Evolutionary conservation across 2,329 filamentous ascomycete genomes (phyloP), one percentile per base, ranked within the genome.

Genomic region (Trichophyton mentagrophytes): DNA sequence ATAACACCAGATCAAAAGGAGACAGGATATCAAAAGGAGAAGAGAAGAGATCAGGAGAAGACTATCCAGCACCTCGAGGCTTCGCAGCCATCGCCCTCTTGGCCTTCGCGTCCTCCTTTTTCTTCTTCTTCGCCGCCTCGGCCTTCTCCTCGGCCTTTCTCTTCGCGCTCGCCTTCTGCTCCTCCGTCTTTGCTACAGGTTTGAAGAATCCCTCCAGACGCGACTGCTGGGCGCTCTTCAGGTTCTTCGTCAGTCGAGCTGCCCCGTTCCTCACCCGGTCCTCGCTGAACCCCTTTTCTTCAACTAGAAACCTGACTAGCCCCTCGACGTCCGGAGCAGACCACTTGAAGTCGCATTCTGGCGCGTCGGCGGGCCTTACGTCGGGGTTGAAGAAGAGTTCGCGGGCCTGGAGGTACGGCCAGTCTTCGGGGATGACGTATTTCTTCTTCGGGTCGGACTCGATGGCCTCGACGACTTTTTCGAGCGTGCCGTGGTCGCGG

Each of bases 141-240:
- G 89, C 80, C 78, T 95, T 95, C 76, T 91, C 89, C 59, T 97
- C 92, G 42, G 93, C 82, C 79, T 97, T 99, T 66, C 93, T 83
- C 82, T 99, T 99, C 69, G 95, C 78, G 47, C 76, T 85, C 60
- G 87, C 86, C 76, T 92, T 88, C 77, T 99, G 86, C 65, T 86
- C 87, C 0, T 91, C 88, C 0, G 91, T 90, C 79, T 92, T 95
- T 63, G 90, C 88, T 15, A 95, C 77, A 1, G 89, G 85, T 78
- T 96, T 96, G 81, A 99, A 99, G 78, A 99, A 99, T 0, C 93
- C 93, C 71, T 97, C 92, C 1, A 99, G 78, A 22, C 93, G 83
- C 30, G 89, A 87, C 76, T 99, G 93, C 74, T 97, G 93, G 30
- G 87, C 87, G 57, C 82, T 87, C 81, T 96, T 96, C 65, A 95